phyloP scores from a whole-genome alignment of 1,284 basidiomycete genomes.

The Kwoniella shivajii region DNA sequence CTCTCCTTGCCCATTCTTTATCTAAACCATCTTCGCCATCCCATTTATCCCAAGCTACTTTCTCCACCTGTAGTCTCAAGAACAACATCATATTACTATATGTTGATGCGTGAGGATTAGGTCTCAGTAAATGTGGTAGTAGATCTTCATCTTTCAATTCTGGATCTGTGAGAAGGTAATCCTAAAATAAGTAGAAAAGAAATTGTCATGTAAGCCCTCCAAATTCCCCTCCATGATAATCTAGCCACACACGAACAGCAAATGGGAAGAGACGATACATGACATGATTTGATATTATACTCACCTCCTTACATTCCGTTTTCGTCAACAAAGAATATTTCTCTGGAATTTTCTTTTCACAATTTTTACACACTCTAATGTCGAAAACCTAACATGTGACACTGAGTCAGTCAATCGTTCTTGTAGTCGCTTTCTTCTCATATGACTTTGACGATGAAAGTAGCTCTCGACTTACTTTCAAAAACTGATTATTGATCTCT shows the following conservation, averaged over 20 bases:
- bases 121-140: slow-evolving; percentile 90
- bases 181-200: slow-evolving; percentile 57
- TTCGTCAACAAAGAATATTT: slow-evolving; percentile 95
- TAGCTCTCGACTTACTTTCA: slow-evolving; percentile 52
- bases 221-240: too few species aligned
- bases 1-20: slow-evolving; percentile 78
- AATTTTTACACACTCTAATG: slow-evolving; percentile 82
- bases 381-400: slow-evolving; percentile 65
- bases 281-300: slow-evolving; percentile 17
- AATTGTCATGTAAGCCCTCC: neutral
- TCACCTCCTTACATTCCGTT: slow-evolving; percentile 94
- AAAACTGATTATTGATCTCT: slow-evolving; percentile 79
- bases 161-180: slow-evolving; percentile 85
- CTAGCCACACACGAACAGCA: neutral
- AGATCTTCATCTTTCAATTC: slow-evolving; percentile 90
- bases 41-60: slow-evolving; percentile 98
- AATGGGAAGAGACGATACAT: neutral
- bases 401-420: neutral
- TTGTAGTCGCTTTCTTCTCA: neutral
- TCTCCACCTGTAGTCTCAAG: slow-evolving; percentile 81
- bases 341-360: slow-evolving; percentile 85
- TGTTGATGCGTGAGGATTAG: slow-evolving; percentile 95
- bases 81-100: slow-evolving; percentile 99
- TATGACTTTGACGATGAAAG: neutral
- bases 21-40: slow-evolving; percentile 89